Conservation (phyloP, 192 early-diverging fungal species). For the Mortierella hygrophila region DNA sequence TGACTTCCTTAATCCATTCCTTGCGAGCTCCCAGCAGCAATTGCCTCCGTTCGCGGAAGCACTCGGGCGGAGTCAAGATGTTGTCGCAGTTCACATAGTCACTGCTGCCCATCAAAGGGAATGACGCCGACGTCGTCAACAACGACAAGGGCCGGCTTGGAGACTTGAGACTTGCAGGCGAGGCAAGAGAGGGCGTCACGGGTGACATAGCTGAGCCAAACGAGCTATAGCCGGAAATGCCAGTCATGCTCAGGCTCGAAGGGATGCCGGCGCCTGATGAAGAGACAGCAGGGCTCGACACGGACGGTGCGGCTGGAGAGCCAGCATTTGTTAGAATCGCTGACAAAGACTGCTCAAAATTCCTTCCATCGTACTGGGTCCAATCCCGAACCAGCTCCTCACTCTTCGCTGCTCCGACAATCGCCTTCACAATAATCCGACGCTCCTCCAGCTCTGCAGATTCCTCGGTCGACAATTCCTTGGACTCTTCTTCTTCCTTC, state of each 20-base stretch:
- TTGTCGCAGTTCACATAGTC: constrained; percentile 47
- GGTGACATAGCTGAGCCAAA: background rate
- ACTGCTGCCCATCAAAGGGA: constrained; percentile 37
- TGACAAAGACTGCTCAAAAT: constrained; percentile 30
- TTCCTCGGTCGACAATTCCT: constrained; percentile 8
- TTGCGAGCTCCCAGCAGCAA: constrained; percentile 35
- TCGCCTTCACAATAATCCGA: constrained; percentile 24
- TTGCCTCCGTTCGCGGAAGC: constrained; percentile 44
- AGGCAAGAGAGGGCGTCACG: background rate
- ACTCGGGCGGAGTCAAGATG: constrained; percentile 50
- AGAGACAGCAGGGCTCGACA: too few relatives aligned
- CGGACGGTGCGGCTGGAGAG: background rate
- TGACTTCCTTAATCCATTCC: constrained; percentile 20
- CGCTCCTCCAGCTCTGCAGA: constrained; percentile 25
- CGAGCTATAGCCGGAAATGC: background rate
- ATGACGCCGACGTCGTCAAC: constrained; percentile 30
- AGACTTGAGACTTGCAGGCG: constrained; percentile 10
- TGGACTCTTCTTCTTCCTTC: background rate
- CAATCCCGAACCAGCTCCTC: constrained; percentile 48
- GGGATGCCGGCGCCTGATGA: background rate
- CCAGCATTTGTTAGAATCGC: background rate
- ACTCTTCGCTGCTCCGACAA: constrained; percentile 37
- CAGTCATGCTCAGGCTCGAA: background rate
- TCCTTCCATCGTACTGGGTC: constrained; percentile 49
- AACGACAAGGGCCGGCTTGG: constrained; percentile 45